Conservation (phyloP, 345 rosid species). For the Syzygium jambos region DNA sequence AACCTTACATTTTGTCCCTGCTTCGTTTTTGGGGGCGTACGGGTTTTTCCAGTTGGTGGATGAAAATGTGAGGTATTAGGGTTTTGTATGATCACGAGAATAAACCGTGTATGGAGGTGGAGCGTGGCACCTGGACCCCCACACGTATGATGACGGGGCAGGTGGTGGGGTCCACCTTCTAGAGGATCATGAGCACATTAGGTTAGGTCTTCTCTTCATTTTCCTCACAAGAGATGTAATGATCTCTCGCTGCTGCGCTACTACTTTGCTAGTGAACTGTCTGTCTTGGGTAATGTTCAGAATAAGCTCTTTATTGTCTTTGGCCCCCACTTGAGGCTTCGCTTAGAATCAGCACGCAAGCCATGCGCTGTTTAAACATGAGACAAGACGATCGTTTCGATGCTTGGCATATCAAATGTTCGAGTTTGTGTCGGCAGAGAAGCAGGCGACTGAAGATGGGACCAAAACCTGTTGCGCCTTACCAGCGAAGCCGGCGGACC, state of each 20-base stretch:
- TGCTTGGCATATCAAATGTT: background rate
- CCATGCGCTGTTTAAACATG: background rate
- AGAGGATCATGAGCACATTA: background rate
- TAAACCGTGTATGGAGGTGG: conserved; percentile 13
- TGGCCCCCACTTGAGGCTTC: background rate
- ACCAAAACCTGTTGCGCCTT: background rate
- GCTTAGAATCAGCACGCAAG: background rate
- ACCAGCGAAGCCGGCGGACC: background rate
- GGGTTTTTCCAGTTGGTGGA: background rate
- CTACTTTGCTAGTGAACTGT: background rate
- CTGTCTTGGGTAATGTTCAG: background rate
- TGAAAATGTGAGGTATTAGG: background rate
- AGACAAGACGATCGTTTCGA: background rate
- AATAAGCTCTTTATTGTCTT: background rate
- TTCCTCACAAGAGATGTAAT: background rate
- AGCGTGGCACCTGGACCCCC: conserved; percentile 24
- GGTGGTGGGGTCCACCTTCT: conserved; percentile 36
- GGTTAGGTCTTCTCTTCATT: background rate
- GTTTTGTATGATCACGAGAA: background rate
- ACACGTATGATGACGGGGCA: background rate
- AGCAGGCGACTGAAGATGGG: background rate
- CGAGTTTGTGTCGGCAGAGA: background rate
- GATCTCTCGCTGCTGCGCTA: background rate
- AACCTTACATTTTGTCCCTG: background rate
- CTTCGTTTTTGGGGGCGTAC: background rate